These are phyloP conservation scores for Exophiala xenobiotica DNA, from an alignment of 2,329 filamentous ascomycete genomes.

Conservation along the genomic window DNA sequence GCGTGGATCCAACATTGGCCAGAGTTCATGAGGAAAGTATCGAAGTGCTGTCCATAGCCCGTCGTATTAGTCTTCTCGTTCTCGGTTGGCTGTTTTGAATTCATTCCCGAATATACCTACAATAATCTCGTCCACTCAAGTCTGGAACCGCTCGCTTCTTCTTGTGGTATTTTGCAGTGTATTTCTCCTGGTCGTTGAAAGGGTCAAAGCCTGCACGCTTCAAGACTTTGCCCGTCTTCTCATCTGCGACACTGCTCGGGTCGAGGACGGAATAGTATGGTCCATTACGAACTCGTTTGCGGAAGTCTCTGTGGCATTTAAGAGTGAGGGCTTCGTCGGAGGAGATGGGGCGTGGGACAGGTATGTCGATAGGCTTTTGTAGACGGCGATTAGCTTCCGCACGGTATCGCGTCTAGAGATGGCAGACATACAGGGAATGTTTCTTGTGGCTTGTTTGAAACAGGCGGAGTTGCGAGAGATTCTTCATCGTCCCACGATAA, in stretches of 20 bases:
- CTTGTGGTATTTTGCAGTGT: slow-evolving; percentile 56
- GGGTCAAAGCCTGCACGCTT: slow-evolving; percentile 56
- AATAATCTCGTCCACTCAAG: slow-evolving; percentile 53
- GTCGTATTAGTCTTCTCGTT: neutral
- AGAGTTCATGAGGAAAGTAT: slow-evolving; percentile 60
- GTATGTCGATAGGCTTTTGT: slow-evolving; percentile 16
- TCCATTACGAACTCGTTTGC: slow-evolving; percentile 58
- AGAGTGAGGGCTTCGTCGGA: slow-evolving; percentile 48
- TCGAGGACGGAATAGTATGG: slow-evolving; percentile 59
- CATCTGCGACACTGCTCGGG: slow-evolving; percentile 38
- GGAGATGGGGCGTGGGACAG: slow-evolving; percentile 20
- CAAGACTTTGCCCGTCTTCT: slow-evolving; percentile 41
- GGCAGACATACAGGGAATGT: slow-evolving; percentile 25
- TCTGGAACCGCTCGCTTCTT: slow-evolving; percentile 56
- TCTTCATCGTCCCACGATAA: slow-evolving; percentile 44
- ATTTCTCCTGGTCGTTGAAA: slow-evolving; percentile 62
- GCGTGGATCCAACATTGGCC: slow-evolving; percentile 52
- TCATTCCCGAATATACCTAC: neutral
- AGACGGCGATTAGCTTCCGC: neutral
- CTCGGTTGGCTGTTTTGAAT: slow-evolving; percentile 28
- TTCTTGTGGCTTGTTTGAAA: slow-evolving; percentile 32
- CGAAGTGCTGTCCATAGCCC: slow-evolving; percentile 44
- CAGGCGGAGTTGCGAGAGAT: slow-evolving; percentile 37
- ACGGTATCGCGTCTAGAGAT: neutral
- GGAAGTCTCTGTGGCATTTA: slow-evolving; percentile 52